Conservation (phyloP, 768 basidiomycete species). For the Psilocybe azurescens region DNA sequence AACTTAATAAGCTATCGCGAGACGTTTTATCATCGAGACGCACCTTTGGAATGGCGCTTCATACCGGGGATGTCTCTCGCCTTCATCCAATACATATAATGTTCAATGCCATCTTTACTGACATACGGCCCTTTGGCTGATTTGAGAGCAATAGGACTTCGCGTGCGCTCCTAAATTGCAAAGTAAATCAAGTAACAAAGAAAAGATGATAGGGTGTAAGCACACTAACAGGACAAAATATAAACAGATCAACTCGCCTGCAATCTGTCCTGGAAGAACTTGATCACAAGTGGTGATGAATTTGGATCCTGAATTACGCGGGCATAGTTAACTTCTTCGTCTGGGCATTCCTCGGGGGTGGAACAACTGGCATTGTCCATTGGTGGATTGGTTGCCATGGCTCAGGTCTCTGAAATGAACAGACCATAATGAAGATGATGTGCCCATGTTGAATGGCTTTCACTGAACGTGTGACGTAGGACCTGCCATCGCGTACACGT, state of each 20-base stretch:
- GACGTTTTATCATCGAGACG: constrained; percentile 26
- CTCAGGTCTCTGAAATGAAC: constrained; percentile 85
- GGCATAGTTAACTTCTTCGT: constrained; percentile 51
- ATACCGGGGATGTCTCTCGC: constrained; percentile 69
- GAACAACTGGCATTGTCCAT: constrained; percentile 66
- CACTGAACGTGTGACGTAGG: constrained; percentile 71
- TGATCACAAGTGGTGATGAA: constrained; percentile 36
- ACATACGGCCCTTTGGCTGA: constrained; percentile 48
- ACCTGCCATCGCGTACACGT: constrained; percentile 72
- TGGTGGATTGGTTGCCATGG: constrained; percentile 74
- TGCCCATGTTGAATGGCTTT: constrained; percentile 61
- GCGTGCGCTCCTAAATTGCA: constrained; percentile 64
- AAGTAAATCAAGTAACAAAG: too few relatives aligned
- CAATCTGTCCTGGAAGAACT: constrained; percentile 36
- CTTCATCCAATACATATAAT: constrained; percentile 82
- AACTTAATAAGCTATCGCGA: not conserved
- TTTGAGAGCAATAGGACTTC: constrained; percentile 74
- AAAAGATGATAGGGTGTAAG: not conserved
- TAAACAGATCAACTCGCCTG: constrained; percentile 22
- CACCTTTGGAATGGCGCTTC: constrained; percentile 81
- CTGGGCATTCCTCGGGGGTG: constrained; percentile 65
- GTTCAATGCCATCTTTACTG: constrained; percentile 50
- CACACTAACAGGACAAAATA: too few relatives aligned
- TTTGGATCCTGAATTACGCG: constrained; percentile 38
- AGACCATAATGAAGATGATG: constrained; percentile 66